phyloP scores from a whole-genome alignment of 2,329 filamentous ascomycete genomes.

The Aspergillus novoparasiticus region DNA sequence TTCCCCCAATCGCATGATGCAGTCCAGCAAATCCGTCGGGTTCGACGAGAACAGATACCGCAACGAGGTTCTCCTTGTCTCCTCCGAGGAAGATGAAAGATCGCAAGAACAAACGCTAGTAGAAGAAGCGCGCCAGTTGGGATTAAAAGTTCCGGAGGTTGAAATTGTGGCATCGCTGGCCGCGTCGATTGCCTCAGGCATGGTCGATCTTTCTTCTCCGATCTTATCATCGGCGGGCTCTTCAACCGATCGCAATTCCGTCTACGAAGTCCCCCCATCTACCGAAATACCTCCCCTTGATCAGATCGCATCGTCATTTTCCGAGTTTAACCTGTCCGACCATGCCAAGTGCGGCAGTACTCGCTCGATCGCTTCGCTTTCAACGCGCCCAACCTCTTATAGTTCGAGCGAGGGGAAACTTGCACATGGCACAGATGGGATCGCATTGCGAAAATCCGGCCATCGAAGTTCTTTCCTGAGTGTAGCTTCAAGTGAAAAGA shows the following conservation, averaged over 20 bases:
- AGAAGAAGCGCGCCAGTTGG: constrained; percentile 41
- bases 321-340: constrained; percentile 35
- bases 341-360: constrained; percentile 34
- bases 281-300: constrained; percentile 30
- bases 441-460: constrained; percentile 17
- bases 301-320: constrained; percentile 34
- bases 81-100: constrained; percentile 39
- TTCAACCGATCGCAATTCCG: constrained; percentile 36
- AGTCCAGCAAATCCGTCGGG: constrained; percentile 16
- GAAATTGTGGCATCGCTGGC: constrained; percentile 37
- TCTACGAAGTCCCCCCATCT: constrained; percentile 31
- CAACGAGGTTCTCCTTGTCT: constrained; percentile 37
- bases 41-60: constrained; percentile 44
- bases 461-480: constrained; percentile 33
- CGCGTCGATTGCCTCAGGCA: constrained; percentile 39
- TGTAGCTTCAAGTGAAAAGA: constrained; percentile 30
- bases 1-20: constrained; percentile 29
- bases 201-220: constrained; percentile 38
- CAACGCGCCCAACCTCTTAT: constrained; percentile 43
- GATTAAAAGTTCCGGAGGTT: constrained; percentile 37
- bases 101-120: constrained; percentile 40
- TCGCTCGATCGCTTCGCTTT: constrained; percentile 42
- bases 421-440: constrained; percentile 18
- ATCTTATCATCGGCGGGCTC: constrained; percentile 35
- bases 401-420: constrained; percentile 38